Evolutionary conservation across 2,329 filamentous ascomycete genomes (phyloP), one percentile per base, ranked within the genome.

Genomic region (Fonsecaea erecta): DNA sequence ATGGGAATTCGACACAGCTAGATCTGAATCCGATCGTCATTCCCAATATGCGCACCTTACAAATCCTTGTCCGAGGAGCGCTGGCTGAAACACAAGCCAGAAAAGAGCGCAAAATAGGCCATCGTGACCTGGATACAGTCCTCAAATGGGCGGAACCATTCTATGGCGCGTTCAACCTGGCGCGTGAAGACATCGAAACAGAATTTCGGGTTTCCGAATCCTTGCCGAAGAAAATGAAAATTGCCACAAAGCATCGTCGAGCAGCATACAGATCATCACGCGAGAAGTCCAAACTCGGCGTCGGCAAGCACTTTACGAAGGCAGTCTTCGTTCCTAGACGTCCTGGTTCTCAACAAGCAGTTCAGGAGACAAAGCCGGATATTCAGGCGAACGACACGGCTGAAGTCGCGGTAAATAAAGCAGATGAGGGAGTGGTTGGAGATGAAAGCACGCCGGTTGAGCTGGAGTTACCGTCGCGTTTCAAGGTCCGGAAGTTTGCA

Each of bases 61-160:
- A 70, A 21, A 67, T 72, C 43, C 62, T 72, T n/a, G 64, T 71
- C 14, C 64, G 62, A 51, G 62, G 46, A 24, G 68, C 70, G 7
- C 9, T 69, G 12, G 32, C 51, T n/a, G 68, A 71, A 35, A 65
- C 56, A 48, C 9, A 48, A 16, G 34, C 18, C 26, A 51, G 57
- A 34, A 35, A 37, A 26, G 46, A 37, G 46, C 46, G 57, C 43
- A 35, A n/a, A 14, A 51, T 18, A 52, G 16, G 24, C 5, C 14
- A 55, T 46, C 21, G 32, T 9, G 64, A 69, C 26, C 55, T 69
- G 9, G 55, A 67, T 34, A 16, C 62, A 9, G 21, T 69, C 2
- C 55, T 69, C 35, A 51, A 30, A 12, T 69, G 67, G 67, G 62
- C 62, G 16, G 43, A 51, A 48, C 28, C 43, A 6, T 51, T 67